Evolutionary conservation across 129 eudicot species (phyloP).

Genomic region (Pseudognaphalium luteoalbum): DNA sequence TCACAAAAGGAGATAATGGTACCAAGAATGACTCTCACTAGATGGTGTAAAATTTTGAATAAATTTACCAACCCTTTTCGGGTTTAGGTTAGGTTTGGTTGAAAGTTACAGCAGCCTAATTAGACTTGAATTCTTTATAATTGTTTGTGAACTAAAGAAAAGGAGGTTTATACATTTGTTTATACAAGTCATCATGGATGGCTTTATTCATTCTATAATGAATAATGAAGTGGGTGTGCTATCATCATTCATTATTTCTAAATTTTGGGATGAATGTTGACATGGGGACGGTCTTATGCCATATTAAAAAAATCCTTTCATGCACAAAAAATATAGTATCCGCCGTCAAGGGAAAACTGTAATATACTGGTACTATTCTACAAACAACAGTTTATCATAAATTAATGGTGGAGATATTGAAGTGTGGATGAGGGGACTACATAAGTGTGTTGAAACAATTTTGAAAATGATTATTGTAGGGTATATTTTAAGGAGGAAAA

Average conservation of each 20-base stretch:
- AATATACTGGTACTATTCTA: too few species aligned
- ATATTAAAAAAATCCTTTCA: neutral
- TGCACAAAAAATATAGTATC: neutral
- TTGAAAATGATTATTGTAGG: too few species aligned
- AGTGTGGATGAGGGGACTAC: too few species aligned
- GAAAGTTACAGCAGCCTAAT: conserved; percentile 30
- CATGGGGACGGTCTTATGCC: neutral
- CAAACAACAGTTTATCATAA: too few species aligned
- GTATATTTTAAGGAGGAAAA: too few species aligned
- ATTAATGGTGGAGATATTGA: too few species aligned
- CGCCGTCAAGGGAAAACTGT: too few species aligned
- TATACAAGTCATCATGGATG: conserved; percentile 35
- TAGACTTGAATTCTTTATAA: conserved; percentile 18
- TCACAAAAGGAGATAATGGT: neutral
- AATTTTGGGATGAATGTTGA: neutral
- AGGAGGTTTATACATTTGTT: neutral
- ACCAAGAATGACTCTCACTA: neutral
- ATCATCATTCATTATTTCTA: neutral
- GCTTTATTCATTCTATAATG: conserved; percentile 23
- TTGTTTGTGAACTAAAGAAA: neutral
- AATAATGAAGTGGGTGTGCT: conserved; percentile 29
- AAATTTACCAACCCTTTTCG: neutral
- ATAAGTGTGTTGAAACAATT: too few species aligned
- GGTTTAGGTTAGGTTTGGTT: conserved; percentile 20
- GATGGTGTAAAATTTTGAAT: neutral